Conservation (phyloP, 2,329 filamentous ascomycete species). For the Coniochaeta sp. region DNA sequence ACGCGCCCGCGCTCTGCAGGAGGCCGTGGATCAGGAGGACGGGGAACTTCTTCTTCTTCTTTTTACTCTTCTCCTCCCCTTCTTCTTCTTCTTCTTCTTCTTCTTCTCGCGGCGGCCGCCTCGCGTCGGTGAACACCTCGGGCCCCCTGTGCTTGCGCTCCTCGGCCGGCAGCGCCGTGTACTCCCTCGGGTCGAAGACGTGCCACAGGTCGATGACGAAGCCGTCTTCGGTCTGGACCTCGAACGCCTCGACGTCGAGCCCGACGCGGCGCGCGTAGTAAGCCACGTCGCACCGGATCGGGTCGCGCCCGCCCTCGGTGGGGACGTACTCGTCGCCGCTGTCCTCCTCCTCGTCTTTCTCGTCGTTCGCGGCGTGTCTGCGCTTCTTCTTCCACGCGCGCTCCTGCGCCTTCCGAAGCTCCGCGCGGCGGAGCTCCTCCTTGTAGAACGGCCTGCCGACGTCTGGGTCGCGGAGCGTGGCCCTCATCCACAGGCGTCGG, state of each 20-base stretch:
- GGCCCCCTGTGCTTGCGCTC: constrained; percentile 51
- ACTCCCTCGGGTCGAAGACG: constrained; percentile 75
- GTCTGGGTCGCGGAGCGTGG: constrained; percentile 55
- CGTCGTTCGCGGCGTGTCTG: constrained; percentile 26
- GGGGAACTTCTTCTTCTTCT: constrained; percentile 60
- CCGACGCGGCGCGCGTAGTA: constrained; percentile 88
- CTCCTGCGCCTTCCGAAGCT: constrained; percentile 49
- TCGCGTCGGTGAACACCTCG: constrained; percentile 48
- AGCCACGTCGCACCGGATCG: constrained; percentile 66
- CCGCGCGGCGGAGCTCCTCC: constrained; percentile 59
- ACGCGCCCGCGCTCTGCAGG: constrained; percentile 80
- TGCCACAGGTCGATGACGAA: constrained; percentile 89
- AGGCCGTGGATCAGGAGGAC: constrained; percentile 84
- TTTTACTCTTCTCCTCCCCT: no score
- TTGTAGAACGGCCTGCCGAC: constrained; percentile 59
- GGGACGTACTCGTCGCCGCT: constrained; percentile 58
- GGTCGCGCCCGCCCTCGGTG: constrained; percentile 74
- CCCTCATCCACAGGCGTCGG: constrained; percentile 38
- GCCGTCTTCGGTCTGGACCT: constrained; percentile 88
- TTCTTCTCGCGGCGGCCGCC: constrained; percentile 17
- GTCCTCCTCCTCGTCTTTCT: constrained; percentile 32
- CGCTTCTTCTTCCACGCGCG: constrained; percentile 59
- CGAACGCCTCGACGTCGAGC: constrained; percentile 73
- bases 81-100: constrained; percentile 44
- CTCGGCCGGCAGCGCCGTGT: constrained; percentile 41